These are phyloP conservation scores for Talaromyces ruber DNA, from an alignment of 495 filamentous ascomycete species.

Conservation along the genomic window DNA sequence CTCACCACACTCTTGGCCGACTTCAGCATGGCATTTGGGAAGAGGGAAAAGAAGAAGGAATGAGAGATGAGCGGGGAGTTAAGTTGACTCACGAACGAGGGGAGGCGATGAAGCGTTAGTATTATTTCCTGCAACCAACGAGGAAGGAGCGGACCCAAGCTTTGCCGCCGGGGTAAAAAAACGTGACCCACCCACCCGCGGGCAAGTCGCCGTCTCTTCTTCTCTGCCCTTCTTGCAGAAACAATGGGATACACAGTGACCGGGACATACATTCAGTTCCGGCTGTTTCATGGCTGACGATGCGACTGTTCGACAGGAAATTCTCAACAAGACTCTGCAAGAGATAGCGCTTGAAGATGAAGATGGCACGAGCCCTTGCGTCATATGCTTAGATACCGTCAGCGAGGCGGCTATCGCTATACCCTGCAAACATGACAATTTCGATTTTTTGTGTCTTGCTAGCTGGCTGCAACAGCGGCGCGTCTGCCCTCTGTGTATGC, in stretches of 20 bases:
- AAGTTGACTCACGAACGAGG: not conserved
- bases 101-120: not conserved
- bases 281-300: slow-evolving; percentile 24
- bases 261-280: not conserved
- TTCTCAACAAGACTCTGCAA: slow-evolving; percentile 34
- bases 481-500: slow-evolving; percentile 66
- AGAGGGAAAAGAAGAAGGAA: not conserved
- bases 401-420: slow-evolving; percentile 60
- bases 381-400: slow-evolving; percentile 65
- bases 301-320: slow-evolving; percentile 32
- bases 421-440: slow-evolving; percentile 72
- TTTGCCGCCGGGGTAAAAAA: slow-evolving; percentile 1
- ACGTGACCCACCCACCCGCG: not conserved
- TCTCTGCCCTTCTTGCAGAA: not conserved
- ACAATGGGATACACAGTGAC: not conserved
- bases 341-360: slow-evolving; percentile 31
- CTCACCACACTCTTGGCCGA: slow-evolving; percentile 34
- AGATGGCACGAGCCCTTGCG: slow-evolving; percentile 31
- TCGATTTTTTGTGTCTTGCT: slow-evolving; percentile 76
- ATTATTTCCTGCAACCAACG: not conserved
- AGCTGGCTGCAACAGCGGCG: slow-evolving; percentile 73
- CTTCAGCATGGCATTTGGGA: slow-evolving; percentile 14
- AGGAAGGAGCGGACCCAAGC: not conserved
- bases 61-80: not conserved
- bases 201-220: not conserved